phyloP scores from a whole-genome alignment of 768 basidiomycete species.

The Lactarius sp. region DNA sequence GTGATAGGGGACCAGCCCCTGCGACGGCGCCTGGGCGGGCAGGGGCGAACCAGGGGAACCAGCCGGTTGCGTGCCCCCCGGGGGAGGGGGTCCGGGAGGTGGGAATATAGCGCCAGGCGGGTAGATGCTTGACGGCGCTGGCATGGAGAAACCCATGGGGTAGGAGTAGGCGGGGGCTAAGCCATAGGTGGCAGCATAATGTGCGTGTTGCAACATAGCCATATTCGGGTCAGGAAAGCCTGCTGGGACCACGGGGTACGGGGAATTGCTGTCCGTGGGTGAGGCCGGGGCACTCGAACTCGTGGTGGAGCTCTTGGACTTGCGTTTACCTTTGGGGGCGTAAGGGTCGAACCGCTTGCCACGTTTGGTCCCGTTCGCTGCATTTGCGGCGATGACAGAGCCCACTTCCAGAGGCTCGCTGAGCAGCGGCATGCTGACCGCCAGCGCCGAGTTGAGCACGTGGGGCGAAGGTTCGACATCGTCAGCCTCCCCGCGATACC shows the following conservation, averaged over 20 bases:
- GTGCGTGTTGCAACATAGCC: slow-evolving; percentile 25
- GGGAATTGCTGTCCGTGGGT: slow-evolving; percentile 14
- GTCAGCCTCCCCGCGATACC: slow-evolving; percentile 82
- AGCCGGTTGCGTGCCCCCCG: not conserved
- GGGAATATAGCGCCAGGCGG: slow-evolving; percentile 13
- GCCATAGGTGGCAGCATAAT: slow-evolving; percentile 21
- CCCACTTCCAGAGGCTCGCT: slow-evolving; percentile 24
- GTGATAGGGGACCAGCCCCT: slow-evolving; percentile 15
- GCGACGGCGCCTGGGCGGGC: slow-evolving; percentile 10
- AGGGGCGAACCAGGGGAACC: slow-evolving; percentile 17
- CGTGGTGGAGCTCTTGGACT: slow-evolving; percentile 10
- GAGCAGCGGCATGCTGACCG: slow-evolving; percentile 23
- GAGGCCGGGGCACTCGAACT: slow-evolving; percentile 19
- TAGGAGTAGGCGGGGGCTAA: slow-evolving; percentile 22
- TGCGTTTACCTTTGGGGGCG: slow-evolving; percentile 21
- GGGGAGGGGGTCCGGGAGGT: slow-evolving; percentile 14
- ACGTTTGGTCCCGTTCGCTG: slow-evolving; percentile 28
- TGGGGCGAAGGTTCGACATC: slow-evolving; percentile 41
- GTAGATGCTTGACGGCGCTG: slow-evolving; percentile 6
- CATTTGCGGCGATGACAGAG: not conserved
- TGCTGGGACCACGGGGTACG: slow-evolving; percentile 13
- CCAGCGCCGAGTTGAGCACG: slow-evolving; percentile 28
- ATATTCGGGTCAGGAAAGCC: slow-evolving; percentile 21
- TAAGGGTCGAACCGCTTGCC: slow-evolving; percentile 35
- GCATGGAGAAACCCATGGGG: slow-evolving; percentile 20